Conservation (phyloP, 2,329 filamentous ascomycete species). For the Penicillium sp. region DNA sequence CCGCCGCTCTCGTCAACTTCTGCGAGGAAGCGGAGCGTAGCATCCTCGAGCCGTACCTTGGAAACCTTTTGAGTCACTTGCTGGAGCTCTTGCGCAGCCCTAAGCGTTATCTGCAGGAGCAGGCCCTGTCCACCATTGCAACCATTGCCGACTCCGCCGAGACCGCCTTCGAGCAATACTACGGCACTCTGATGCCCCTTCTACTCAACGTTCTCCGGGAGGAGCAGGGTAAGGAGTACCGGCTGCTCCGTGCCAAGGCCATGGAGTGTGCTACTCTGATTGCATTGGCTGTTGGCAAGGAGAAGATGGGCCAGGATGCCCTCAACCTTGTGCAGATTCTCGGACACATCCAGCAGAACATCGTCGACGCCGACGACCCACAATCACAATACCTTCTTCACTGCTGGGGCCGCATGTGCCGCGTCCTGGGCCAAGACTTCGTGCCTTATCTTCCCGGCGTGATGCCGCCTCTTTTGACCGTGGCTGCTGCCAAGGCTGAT, state of each 20-base stretch:
- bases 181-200: conserved; percentile 91
- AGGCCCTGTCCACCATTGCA: conserved; percentile 94
- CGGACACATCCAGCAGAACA: conserved; percentile 78
- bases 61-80: conserved; percentile 77
- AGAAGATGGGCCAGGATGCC: conserved; percentile 83
- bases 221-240: conserved; percentile 89
- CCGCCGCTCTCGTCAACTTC: conserved; percentile 97
- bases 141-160: conserved; percentile 99
- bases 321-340: conserved; percentile 82
- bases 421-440: conserved; percentile 85
- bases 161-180: conserved; percentile 90
- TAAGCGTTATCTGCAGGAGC: conserved; percentile 95
- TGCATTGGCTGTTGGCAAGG: conserved; percentile 85
- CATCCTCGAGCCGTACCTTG: conserved; percentile 87
- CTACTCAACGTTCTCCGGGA: conserved; percentile 84
- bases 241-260: conserved; percentile 87
- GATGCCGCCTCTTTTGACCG: conserved; percentile 86
- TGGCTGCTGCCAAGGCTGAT: conserved; percentile 92
- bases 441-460: conserved; percentile 87
- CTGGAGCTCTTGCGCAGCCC: conserved; percentile 84
- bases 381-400: conserved; percentile 96
- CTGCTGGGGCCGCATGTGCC: conserved; percentile 98
- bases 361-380: conserved; percentile 87
- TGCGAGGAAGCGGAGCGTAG: conserved; percentile 96
- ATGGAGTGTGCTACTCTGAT: conserved; percentile 99